A percentile compares a stretch with the other conserved stretches of the same genome.
Conservation (phyloP, 2,329 filamentous ascomycete species). For the Fusarium fujikuroi region DNA sequence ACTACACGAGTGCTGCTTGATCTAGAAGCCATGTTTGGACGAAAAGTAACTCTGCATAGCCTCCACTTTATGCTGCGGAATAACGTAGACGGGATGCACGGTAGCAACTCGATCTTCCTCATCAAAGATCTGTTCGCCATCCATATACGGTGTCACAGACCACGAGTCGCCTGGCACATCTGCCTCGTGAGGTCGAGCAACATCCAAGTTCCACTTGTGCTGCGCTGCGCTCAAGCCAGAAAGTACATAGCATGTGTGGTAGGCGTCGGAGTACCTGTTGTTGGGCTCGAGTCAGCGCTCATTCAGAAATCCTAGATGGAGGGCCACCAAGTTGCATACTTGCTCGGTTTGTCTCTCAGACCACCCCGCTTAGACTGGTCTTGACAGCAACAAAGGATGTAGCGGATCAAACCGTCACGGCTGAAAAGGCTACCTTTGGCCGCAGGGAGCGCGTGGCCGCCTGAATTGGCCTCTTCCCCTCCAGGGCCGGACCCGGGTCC, state of each 20-base stretch:
- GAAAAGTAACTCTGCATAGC: constrained; percentile 73
- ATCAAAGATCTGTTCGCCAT: constrained; percentile 73
- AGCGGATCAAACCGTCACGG: constrained; percentile 85
- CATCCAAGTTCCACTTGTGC: constrained; percentile 67
- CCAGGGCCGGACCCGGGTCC: constrained; percentile 52
- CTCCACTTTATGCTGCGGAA: constrained; percentile 77
- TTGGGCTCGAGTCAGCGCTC: constrained; percentile 36
- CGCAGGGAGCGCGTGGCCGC: constrained; percentile 46
- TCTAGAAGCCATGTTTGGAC: constrained; percentile 66
- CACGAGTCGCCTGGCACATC: constrained; percentile 55
- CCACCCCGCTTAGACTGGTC: constrained; percentile 77
- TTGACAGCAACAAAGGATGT: constrained; percentile 91
- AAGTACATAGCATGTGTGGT: constrained; percentile 93
- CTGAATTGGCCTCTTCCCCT: constrained; percentile 44
- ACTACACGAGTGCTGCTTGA: constrained; percentile 21
- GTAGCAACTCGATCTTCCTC: constrained; percentile 74
- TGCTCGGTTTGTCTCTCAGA: constrained; percentile 91
- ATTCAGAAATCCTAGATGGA: constrained; percentile 22
- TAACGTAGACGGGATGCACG: constrained; percentile 86
- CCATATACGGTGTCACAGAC: constrained; percentile 60
- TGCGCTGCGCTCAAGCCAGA: constrained; percentile 86
- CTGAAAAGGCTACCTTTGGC: constrained; percentile 72
- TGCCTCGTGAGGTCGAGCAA: constrained; percentile 47
- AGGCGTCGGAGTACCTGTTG: constrained; percentile 79
- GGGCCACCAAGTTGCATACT: constrained; percentile 63